These are phyloP conservation scores for Rosa rugosa DNA, from an alignment of 306 rosid genomes.

Conservation along the genomic window DNA sequence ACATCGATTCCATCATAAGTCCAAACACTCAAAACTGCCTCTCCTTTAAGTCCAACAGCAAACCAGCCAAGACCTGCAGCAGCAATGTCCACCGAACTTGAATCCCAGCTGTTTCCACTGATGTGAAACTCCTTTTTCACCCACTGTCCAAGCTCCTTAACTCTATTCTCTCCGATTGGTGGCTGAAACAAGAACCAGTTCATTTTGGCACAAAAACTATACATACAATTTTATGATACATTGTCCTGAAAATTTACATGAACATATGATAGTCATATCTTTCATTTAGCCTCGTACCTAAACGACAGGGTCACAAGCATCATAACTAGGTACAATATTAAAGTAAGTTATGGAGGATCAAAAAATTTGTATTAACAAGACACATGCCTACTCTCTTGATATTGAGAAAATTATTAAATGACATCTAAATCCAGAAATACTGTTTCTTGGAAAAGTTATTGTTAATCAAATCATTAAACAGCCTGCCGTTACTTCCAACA, in stretches of 20 bases:
- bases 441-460: not conserved
- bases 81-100: constrained; percentile 82
- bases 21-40: constrained; percentile 74
- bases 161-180: constrained; percentile 70
- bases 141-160: constrained; percentile 84
- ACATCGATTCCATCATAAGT: constrained; percentile 82
- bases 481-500: not conserved
- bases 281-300: not conserved
- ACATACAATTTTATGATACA: constrained; percentile 11
- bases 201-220: constrained; percentile 11
- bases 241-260: constrained; percentile 1
- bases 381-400: not conserved
- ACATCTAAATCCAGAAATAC: not conserved
- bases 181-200: constrained; percentile 56
- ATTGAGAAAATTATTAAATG: not conserved
- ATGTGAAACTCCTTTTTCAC: constrained; percentile 59
- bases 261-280: not conserved
- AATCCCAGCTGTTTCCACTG: constrained; percentile 80
- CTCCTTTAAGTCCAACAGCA: constrained; percentile 89
- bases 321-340: not conserved
- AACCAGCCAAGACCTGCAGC: constrained; percentile 94
- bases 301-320: not conserved
- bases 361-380: not conserved
- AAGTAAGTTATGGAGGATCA: not conserved
- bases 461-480: not conserved